A percentile compares a stretch with the other conserved stretches of the same genome.
Evolutionary conservation across 805 yeast species (phyloP).

Genomic region (Sungouiozyma intestinalis): DNA sequence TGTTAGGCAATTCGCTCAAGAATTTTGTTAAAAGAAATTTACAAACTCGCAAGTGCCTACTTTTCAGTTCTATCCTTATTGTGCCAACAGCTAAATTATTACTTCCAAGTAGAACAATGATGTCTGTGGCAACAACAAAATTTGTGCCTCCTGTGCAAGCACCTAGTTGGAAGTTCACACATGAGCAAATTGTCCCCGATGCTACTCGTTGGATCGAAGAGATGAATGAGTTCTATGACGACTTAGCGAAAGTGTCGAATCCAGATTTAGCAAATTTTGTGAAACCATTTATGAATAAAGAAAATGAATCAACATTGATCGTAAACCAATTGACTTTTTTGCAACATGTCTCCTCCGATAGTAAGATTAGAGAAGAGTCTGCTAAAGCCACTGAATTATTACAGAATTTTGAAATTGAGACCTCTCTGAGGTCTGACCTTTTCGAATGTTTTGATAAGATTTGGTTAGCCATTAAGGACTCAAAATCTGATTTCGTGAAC

Average conservation of each 20-base stretch:
- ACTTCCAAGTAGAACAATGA: no score
- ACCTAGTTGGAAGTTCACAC: constrained; percentile 52
- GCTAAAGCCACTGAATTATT: constrained; percentile 49
- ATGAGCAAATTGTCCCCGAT: constrained; percentile 35
- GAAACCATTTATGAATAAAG: constrained; percentile 40
- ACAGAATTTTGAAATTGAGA: constrained; percentile 50
- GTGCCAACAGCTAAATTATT: no score
- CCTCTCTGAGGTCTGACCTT: constrained; percentile 55
- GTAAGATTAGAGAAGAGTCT: constrained; percentile 63
- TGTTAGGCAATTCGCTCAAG: no score
- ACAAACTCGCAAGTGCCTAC: no score
- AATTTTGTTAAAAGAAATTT: no score
- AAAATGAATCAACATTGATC: constrained; percentile 38
- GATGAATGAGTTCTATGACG: constrained; percentile 40
- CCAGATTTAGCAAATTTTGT: constrained; percentile 52
- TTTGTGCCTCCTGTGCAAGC: constrained; percentile 24
- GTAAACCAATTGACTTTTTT: constrained; percentile 52
- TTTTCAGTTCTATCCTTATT: no score
- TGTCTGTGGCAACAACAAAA: no score
- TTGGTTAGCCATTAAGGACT: constrained; percentile 30
- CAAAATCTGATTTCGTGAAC: constrained; percentile 6
- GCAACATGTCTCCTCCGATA: constrained; percentile 58
- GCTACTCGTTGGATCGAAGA: constrained; percentile 37
- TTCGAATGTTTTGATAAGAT: constrained; percentile 48
- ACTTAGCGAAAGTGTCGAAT: constrained; percentile 36